These are phyloP conservation scores for Phialophora macrospora DNA, from an alignment of 2,329 filamentous ascomycete genomes.

Conservation along the genomic window DNA sequence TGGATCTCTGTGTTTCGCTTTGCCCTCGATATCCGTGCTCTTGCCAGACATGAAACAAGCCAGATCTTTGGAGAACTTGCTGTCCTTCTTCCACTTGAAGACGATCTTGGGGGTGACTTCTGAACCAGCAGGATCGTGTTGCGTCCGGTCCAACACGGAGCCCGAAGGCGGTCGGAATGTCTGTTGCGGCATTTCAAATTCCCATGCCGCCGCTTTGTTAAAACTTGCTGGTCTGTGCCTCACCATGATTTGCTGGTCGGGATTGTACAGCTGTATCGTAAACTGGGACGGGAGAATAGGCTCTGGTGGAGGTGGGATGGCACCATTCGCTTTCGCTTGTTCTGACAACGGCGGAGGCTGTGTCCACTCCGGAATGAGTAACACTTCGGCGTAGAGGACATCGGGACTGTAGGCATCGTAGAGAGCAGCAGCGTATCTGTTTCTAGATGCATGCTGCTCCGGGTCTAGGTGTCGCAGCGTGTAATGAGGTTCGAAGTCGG, in stretches of 20 bases:
- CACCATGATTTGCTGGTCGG: slow-evolving; percentile 79
- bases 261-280: slow-evolving; percentile 88
- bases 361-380: slow-evolving; percentile 82
- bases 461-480: slow-evolving; percentile 78
- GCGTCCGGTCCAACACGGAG: slow-evolving; percentile 76
- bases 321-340: slow-evolving; percentile 73
- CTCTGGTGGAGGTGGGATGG: slow-evolving; percentile 66
- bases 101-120: slow-evolving; percentile 71
- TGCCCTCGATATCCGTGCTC: slow-evolving; percentile 67
- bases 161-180: slow-evolving; percentile 80
- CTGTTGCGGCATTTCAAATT: slow-evolving; percentile 87
- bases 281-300: slow-evolving; percentile 79
- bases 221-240: slow-evolving; percentile 73
- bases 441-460: slow-evolving; percentile 68
- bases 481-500: slow-evolving; percentile 79
- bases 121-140: slow-evolving; percentile 62
- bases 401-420: slow-evolving; percentile 81
- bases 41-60: slow-evolving; percentile 85
- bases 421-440: slow-evolving; percentile 84
- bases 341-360: slow-evolving; percentile 81
- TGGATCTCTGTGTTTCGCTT: slow-evolving; percentile 82
- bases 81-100: slow-evolving; percentile 89
- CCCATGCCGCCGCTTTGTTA: slow-evolving; percentile 81
- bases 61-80: slow-evolving; percentile 82
- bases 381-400: slow-evolving; percentile 84